These are phyloP conservation scores for Harringtonia aguacate DNA, from an alignment of 2,329 filamentous ascomycete genomes.

Conservation along the genomic window DNA sequence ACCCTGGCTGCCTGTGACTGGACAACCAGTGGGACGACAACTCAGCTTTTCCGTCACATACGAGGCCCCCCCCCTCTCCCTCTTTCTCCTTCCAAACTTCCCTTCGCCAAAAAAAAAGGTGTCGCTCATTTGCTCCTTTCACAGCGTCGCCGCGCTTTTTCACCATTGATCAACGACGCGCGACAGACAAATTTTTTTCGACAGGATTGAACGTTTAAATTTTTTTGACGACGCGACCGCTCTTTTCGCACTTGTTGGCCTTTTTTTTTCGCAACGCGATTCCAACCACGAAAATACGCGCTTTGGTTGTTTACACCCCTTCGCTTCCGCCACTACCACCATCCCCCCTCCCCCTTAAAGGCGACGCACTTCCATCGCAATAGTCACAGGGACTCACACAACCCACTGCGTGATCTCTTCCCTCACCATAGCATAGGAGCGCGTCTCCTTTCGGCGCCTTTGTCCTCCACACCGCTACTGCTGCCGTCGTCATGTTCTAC, in stretches of 20 bases:
- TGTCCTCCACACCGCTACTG: too few relatives aligned
- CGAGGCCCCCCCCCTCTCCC: neutral
- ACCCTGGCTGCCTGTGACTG: neutral
- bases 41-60: neutral
- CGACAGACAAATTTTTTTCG: too few relatives aligned
- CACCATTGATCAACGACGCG: too few relatives aligned
- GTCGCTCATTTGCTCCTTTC: neutral
- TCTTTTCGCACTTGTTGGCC: neutral
- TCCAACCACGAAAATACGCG: neutral
- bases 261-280: neutral
- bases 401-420: too few relatives aligned
- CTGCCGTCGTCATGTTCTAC: constrained; percentile 68
- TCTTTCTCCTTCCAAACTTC: neutral
- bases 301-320: constrained; percentile 3
- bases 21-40: neutral
- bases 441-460: too few relatives aligned
- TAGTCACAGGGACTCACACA: neutral
- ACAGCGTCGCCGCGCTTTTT: neutral
- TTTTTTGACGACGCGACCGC: neutral
- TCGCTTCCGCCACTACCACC: too few relatives aligned
- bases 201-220: neutral
- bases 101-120: neutral
- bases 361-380: too few relatives aligned
- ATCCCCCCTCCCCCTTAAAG: neutral
- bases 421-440: too few relatives aligned